A percentile compares a stretch with the other conserved stretches of the same genome.
These are phyloP conservation scores for Nannizziopsis arthrosporioides DNA, from an alignment of 2,329 filamentous ascomycete genomes.

Conservation along the genomic window DNA sequence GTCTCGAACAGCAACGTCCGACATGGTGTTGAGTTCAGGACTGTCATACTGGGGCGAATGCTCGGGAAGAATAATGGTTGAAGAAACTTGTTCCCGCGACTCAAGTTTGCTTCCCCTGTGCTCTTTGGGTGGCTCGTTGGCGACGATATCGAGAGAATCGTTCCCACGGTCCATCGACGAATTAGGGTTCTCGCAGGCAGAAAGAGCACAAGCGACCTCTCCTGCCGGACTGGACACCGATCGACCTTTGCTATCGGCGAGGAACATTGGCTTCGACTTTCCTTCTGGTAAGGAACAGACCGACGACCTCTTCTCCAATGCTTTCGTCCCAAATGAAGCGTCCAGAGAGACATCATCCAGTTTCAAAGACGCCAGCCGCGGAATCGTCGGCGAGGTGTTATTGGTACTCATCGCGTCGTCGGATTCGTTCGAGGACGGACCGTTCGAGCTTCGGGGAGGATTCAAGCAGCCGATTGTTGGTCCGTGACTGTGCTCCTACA, in stretches of 20 bases:
- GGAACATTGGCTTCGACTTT: not conserved
- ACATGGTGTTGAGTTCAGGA: too few relatives aligned
- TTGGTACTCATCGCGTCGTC: not conserved
- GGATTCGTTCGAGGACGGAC: not conserved
- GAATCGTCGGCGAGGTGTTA: not conserved
- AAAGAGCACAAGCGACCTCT: not conserved
- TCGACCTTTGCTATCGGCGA: slow-evolving; percentile 1
- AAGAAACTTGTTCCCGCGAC: too few relatives aligned
- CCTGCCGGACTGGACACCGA: slow-evolving; percentile 2
- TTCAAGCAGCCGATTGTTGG: not conserved
- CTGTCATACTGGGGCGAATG: too few relatives aligned
- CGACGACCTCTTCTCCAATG: too few relatives aligned
- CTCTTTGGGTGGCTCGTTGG: too few relatives aligned
- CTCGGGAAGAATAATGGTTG: too few relatives aligned
- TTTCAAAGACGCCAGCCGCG: slow-evolving; percentile 2
- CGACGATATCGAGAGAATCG: not conserved
- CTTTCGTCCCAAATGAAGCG: not conserved
- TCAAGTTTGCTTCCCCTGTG: too few relatives aligned
- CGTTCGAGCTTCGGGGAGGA: not conserved
- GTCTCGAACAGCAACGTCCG: too few relatives aligned
- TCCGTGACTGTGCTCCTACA: slow-evolving; percentile 1
- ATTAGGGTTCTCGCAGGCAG: not conserved
- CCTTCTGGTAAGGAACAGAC: too few relatives aligned
- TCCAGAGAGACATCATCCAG: slow-evolving; percentile 2
- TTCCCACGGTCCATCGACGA: not conserved